A percentile compares a stretch with the other conserved stretches of the same genome.
Conservation (phyloP, 495 filamentous ascomycete species). For the Hyaloscypha bicolor region DNA sequence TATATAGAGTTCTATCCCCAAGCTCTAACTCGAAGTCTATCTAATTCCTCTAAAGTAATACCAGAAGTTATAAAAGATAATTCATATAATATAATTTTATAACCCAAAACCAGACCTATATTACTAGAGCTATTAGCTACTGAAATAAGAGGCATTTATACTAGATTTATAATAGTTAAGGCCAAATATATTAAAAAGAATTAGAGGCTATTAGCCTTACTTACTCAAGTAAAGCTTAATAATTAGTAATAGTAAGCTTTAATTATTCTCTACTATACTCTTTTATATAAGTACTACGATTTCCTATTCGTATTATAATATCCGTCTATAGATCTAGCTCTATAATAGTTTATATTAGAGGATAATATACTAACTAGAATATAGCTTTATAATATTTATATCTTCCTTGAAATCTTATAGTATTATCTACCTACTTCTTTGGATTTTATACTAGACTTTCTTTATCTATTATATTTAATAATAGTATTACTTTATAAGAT, state of each 20-base stretch:
- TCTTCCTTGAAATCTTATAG: neutral
- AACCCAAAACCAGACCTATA: neutral
- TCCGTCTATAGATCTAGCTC: neutral
- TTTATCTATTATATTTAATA: too few relatives aligned
- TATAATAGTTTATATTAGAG: neutral
- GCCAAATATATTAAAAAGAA: neutral
- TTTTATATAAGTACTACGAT: neutral
- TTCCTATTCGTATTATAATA: neutral
- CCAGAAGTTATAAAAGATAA: too few relatives aligned
- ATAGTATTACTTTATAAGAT: neutral
- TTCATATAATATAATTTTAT: neutral
- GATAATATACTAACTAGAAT: slow-evolving; percentile 2
- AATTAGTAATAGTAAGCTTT: neutral
- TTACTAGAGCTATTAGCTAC: neutral
- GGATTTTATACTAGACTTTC: slow-evolving; percentile 1
- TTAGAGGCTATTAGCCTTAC: neutral
- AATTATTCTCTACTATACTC: neutral
- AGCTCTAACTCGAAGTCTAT: too few relatives aligned
- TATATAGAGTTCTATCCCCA: too few relatives aligned
- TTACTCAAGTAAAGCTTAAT: neutral
- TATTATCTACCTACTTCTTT: neutral
- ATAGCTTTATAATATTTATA: neutral
- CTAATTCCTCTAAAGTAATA: too few relatives aligned
- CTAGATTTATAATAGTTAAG: neutral
- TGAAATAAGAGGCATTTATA: neutral